phyloP scores from a whole-genome alignment of 441 rosid species.

The Pelargonium cotyledonis region DNA sequence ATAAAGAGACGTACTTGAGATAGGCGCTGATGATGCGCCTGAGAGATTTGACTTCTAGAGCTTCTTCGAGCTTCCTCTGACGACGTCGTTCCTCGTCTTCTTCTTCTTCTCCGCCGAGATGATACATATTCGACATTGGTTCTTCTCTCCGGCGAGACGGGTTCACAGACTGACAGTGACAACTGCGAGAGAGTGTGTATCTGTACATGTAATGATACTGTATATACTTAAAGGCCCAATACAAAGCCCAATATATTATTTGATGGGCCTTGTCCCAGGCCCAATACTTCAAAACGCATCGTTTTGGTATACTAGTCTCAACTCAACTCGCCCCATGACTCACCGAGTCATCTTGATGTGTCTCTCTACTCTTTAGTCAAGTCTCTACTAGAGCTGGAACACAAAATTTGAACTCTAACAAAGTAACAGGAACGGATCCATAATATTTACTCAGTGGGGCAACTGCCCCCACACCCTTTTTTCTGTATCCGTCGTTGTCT shows the following conservation, averaged over 20 bases:
- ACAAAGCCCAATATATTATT: not conserved
- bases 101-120: constrained; percentile 20
- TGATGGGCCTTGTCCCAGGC: not conserved
- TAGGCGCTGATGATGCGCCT: constrained; percentile 90
- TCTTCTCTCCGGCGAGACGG: constrained; percentile 7
- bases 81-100: constrained; percentile 56
- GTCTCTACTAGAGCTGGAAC: too few species aligned
- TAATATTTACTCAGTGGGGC: too few species aligned
- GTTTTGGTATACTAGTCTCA: not conserved
- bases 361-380: too few species aligned
- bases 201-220: not conserved
- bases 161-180: not conserved
- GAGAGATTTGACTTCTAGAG: constrained; percentile 90
- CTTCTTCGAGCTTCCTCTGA: constrained; percentile 80
- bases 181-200: not conserved
- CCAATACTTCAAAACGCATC: not conserved
- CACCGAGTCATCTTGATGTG: too few species aligned
- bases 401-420: too few species aligned
- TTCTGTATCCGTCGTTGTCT: too few species aligned
- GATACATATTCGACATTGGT: not conserved
- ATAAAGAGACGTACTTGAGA: constrained; percentile 51
- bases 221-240: not conserved
- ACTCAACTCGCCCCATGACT: too few species aligned
- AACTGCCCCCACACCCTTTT: too few species aligned
- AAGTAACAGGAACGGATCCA: too few species aligned